Evolutionary conservation across 2,329 filamentous ascomycete species (phyloP).

Genomic region (Aspergillus brasiliensis): DNA sequence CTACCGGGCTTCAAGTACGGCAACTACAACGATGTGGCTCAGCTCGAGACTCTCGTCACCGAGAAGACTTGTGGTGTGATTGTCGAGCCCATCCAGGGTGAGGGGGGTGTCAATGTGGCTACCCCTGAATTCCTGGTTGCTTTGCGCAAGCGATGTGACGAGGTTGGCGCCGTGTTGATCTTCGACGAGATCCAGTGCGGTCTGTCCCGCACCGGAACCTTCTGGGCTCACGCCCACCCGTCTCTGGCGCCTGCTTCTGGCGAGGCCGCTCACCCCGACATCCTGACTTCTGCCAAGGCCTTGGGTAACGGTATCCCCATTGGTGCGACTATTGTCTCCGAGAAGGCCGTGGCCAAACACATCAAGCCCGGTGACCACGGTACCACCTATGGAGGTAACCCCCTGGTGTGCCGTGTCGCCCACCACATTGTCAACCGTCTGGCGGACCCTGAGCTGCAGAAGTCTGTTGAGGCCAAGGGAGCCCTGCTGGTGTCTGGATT

Average conservation of each 20-base stretch:
- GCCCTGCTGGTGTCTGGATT: constrained; percentile 62
- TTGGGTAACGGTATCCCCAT: constrained; percentile 96
- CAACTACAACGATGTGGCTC: constrained; percentile 77
- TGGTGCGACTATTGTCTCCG: constrained; percentile 73
- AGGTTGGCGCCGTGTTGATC: constrained; percentile 85
- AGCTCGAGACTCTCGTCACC: constrained; percentile 73
- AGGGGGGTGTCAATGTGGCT: constrained; percentile 87
- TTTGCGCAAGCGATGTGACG: constrained; percentile 79
- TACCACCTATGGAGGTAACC: constrained; percentile 92
- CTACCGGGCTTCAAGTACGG: constrained; percentile 89
- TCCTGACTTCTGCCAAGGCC: constrained; percentile 92
- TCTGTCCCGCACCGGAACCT: constrained; percentile 77
- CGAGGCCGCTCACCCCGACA: constrained; percentile 82
- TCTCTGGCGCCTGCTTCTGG: constrained; percentile 51
- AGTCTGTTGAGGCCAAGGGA: constrained; percentile 69
- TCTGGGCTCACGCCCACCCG: constrained; percentile 84
- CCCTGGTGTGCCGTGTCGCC: constrained; percentile 78
- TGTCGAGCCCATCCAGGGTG: constrained; percentile 95
- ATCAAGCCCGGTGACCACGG: constrained; percentile 81
- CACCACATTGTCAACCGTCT: constrained; percentile 83
- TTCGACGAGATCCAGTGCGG: constrained; percentile 99
- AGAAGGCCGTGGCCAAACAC: constrained; percentile 65
- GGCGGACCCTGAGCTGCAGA: constrained; percentile 69
- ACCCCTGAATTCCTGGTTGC: constrained; percentile 79
- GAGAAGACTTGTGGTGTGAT: constrained; percentile 91